Evolutionary conservation across 2,329 filamentous ascomycete genomes (phyloP).

Genomic region (Phaeoacremonium minimum): DNA sequence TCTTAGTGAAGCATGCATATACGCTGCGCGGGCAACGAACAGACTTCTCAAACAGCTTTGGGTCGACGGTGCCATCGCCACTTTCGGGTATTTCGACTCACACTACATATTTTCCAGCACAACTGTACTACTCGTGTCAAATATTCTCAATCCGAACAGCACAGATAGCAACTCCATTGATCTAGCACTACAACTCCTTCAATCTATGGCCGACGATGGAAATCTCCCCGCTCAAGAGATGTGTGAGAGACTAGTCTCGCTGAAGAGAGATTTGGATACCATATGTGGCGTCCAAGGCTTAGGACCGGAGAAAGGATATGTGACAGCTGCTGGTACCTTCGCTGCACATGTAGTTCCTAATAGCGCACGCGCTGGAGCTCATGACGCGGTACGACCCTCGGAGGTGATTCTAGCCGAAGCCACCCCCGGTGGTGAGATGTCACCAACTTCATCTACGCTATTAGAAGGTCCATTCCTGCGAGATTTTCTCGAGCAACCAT

Average conservation of each 20-base stretch:
- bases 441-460: conserved; percentile 75
- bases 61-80: conserved; percentile 18
- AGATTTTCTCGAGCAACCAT: background rate
- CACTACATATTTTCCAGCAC: conserved; percentile 20
- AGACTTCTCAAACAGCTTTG: conserved; percentile 18
- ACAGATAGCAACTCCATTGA: conserved; percentile 15
- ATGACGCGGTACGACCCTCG: background rate
- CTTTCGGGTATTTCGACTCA: conserved; percentile 20
- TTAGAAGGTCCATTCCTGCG: background rate
- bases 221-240: conserved; percentile 20
- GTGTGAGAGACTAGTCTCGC: conserved; percentile 11
- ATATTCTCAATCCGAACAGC: conserved; percentile 14
- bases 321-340: conserved; percentile 4
- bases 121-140: conserved; percentile 17
- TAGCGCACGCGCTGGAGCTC: background rate
- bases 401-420: conserved; percentile 38
- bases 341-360: conserved; percentile 3
- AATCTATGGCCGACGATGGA: conserved; percentile 20
- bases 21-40: conserved; percentile 16
- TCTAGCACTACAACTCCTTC: conserved; percentile 13
- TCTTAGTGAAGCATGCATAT: conserved; percentile 22
- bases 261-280: conserved; percentile 11
- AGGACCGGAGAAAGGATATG: conserved; percentile 1
- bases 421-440: conserved; percentile 86
- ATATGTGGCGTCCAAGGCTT: background rate